Evolutionary conservation across 345 rosid genomes (phyloP).

Genomic region (Lepidium aucheri): DNA sequence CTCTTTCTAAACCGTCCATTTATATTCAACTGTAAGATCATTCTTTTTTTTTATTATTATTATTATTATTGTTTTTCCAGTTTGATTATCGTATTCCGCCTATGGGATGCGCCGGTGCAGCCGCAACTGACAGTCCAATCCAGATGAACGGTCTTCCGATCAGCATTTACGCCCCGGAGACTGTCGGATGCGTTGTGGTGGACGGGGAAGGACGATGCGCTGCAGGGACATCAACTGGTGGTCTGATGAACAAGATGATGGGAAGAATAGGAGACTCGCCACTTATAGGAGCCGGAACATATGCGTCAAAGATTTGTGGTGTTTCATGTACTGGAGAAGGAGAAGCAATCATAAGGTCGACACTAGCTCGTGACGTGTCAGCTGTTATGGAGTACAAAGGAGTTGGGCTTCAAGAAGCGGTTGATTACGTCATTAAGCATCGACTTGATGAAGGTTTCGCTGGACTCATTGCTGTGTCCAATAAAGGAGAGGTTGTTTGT

Average conservation of each 20-base stretch:
- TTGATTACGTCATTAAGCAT: conserved; percentile 64
- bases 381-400: conserved; percentile 99
- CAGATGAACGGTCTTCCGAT: conserved; percentile 91
- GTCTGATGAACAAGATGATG: conserved; percentile 79
- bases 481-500: conserved; percentile 76
- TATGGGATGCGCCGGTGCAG: conserved; percentile 51
- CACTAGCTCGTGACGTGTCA: conserved; percentile 85
- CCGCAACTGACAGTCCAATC: conserved; percentile 46
- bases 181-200: conserved; percentile 91
- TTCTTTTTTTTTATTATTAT: background rate
- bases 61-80: conserved; percentile 28
- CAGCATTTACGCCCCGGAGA: conserved; percentile 82
- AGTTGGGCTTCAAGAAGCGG: conserved; percentile 64
- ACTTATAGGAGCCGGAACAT: conserved; percentile 88
- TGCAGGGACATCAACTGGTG: conserved; percentile 92
- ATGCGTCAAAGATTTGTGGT: conserved; percentile 68
- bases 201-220: conserved; percentile 81
- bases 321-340: conserved; percentile 97
- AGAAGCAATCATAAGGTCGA: conserved; percentile 83
- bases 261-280: conserved; percentile 98
- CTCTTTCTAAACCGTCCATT: conserved; percentile 13
- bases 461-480: conserved; percentile 88
- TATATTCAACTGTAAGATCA: no score
- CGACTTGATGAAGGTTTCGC: conserved; percentile 83
- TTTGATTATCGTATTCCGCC: conserved; percentile 78